These are phyloP conservation scores for Selaginella moellendorffii DNA, from an alignment of 75 land plant species.

Conservation along the genomic window DNA sequence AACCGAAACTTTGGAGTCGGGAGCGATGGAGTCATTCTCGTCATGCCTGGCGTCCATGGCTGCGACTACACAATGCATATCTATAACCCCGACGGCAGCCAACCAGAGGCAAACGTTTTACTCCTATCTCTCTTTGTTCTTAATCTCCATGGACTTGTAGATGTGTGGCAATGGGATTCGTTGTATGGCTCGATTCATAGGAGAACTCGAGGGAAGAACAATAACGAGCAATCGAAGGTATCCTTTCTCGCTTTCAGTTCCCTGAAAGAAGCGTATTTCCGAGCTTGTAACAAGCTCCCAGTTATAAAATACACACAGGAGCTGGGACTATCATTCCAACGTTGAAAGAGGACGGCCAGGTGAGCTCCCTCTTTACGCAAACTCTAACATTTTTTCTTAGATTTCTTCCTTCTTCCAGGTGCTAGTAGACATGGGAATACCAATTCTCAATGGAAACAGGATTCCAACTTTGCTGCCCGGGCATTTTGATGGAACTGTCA, in stretches of 20 bases:
- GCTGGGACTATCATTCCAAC: constrained; percentile 81
- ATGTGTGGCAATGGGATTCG: constrained; percentile 99
- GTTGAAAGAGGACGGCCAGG: constrained; percentile 80
- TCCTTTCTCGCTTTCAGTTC: neutral
- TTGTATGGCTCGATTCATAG: constrained; percentile 85
- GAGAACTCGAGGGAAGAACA: constrained; percentile 57
- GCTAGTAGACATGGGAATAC: constrained; percentile 90
- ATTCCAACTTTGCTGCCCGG: constrained; percentile 65
- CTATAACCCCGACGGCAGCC: constrained; percentile 94
- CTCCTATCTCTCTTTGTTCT: neutral
- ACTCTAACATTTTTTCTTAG: too few species aligned
- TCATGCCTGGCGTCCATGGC: constrained; percentile 63
- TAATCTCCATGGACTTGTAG: too few species aligned
- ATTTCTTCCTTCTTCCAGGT: constrained; percentile 58
- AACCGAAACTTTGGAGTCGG: constrained; percentile 87
- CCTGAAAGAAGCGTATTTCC: neutral
- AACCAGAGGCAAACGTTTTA: constrained; percentile 58
- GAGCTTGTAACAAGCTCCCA: constrained; percentile 23
- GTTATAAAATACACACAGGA: constrained; percentile 76
- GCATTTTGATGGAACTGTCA: constrained; percentile 43
- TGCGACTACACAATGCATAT: constrained; percentile 88
- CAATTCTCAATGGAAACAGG: constrained; percentile 47
- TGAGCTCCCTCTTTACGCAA: constrained; percentile 8
- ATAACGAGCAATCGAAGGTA: constrained; percentile 24
- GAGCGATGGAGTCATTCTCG: constrained; percentile 93